phyloP scores from a whole-genome alignment of 2,329 filamentous ascomycete species.

The Talaromyces funiculosus region DNA sequence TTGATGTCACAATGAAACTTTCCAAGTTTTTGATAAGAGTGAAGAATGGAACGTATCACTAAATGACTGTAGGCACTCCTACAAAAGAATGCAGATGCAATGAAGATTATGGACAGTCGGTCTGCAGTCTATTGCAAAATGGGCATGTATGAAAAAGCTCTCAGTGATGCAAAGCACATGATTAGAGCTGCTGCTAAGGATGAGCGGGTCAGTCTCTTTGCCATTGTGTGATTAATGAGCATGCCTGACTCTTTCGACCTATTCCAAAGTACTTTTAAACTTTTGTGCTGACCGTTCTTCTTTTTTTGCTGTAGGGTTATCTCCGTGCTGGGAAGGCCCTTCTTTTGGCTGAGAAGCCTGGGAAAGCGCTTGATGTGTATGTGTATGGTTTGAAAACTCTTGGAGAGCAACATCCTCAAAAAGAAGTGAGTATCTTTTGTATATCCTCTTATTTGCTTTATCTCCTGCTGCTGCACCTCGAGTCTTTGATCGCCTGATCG shows the following conservation, averaged over 20 bases:
- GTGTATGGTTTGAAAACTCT: conserved; percentile 53
- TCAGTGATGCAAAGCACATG: conserved; percentile 54
- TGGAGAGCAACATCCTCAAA: conserved; percentile 32
- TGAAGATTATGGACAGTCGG: conserved; percentile 50
- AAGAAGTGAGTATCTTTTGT: conserved; percentile 19
- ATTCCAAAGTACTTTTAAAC: not conserved
- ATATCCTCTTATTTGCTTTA: not conserved
- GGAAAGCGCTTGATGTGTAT: conserved; percentile 53
- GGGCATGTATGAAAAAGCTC: conserved; percentile 44
- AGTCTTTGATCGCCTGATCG: not conserved
- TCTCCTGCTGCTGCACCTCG: not conserved
- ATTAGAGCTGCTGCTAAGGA: conserved; percentile 48
- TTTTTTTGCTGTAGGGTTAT: conserved; percentile 41
- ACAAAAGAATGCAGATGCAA: conserved; percentile 25
- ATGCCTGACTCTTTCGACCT: not conserved
- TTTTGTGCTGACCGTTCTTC: not conserved
- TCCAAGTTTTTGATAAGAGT: not conserved
- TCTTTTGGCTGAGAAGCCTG: conserved; percentile 43
- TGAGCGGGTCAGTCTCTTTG: conserved; percentile 36
- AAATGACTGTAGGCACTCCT: conserved; percentile 30
- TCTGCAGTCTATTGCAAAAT: conserved; percentile 53
- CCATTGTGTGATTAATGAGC: not conserved
- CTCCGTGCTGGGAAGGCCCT: conserved; percentile 49
- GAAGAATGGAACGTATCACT: not conserved
- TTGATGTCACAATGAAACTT: not conserved